A percentile compares a stretch with the other conserved stretches of the same genome.
Conservation (phyloP, 805 yeast species). For the Saitoella complicata region DNA sequence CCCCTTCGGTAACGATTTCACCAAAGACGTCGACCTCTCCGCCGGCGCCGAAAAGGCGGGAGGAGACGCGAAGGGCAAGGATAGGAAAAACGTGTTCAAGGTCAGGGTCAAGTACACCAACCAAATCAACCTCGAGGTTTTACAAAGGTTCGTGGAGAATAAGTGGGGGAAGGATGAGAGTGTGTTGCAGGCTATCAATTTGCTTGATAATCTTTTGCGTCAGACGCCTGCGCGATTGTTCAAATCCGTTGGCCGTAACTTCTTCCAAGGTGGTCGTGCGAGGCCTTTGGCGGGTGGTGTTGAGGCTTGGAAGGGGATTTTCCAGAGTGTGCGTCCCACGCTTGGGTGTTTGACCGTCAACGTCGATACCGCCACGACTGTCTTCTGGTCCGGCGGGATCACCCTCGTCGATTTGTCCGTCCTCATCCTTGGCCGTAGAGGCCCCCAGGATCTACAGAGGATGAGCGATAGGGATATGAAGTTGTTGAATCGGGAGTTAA, state of each 20-base stretch:
- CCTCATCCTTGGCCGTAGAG: slow-evolving; percentile 14
- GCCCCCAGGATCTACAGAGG: neutral
- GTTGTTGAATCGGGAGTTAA: slow-evolving; percentile 13
- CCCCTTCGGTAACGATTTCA: slow-evolving; percentile 2
- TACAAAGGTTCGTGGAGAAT: slow-evolving; percentile 5
- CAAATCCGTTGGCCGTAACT: slow-evolving; percentile 4
- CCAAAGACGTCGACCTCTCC: slow-evolving; percentile 3
- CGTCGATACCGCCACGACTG: slow-evolving; percentile 19
- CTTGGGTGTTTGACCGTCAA: slow-evolving; percentile 18
- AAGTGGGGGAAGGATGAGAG: slow-evolving; percentile 4
- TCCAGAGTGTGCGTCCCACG: slow-evolving; percentile 19
- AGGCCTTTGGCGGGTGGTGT: slow-evolving; percentile 17
- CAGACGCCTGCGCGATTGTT: slow-evolving; percentile 3
- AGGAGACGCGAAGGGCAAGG: slow-evolving; percentile 1
- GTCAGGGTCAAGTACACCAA: slow-evolving; percentile 5
- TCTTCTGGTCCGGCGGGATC: slow-evolving; percentile 17
- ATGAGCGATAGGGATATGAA: slow-evolving; percentile 1
- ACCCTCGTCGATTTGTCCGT: slow-evolving; percentile 15
- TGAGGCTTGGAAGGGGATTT: slow-evolving; percentile 19
- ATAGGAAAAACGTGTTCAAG: slow-evolving; percentile 2
- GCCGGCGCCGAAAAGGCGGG: neutral
- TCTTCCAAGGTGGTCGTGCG: slow-evolving; percentile 2
- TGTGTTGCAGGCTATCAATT: slow-evolving; percentile 6
- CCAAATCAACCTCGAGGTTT: slow-evolving; percentile 6
- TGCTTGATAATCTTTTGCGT: slow-evolving; percentile 8